These are phyloP conservation scores for Rhizophagus prolifer DNA, from an alignment of 192 early-diverging fungal genomes.

Conservation along the genomic window DNA sequence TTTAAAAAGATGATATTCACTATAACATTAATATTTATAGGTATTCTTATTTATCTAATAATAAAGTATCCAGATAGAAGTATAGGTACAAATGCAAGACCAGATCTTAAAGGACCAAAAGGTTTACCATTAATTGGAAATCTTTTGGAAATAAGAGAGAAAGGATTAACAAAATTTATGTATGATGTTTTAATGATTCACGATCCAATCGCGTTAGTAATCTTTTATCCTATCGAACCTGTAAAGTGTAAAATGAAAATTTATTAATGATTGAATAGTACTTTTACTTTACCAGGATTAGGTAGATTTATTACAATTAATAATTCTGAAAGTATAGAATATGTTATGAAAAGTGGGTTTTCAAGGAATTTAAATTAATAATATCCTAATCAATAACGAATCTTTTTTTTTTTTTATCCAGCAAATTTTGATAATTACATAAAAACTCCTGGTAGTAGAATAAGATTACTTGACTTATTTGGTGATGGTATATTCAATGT, in stretches of 20 bases:
- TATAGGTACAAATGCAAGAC: conserved; percentile 31
- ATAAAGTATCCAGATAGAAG: conserved; percentile 41
- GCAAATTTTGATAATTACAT: conserved; percentile 41
- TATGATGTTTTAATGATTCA: not conserved
- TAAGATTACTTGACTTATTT: conserved; percentile 31
- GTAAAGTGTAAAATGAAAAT: not conserved
- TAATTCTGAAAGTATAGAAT: conserved; percentile 33
- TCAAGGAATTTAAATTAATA: too few species aligned
- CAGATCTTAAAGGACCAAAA: conserved; percentile 34
- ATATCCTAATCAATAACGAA: too few species aligned
- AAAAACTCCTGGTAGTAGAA: conserved; percentile 33
- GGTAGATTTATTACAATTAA: conserved; percentile 39
- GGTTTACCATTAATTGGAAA: conserved; percentile 40
- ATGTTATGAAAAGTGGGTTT: conserved; percentile 35
- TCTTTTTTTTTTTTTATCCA: not conserved
- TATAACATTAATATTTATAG: not conserved
- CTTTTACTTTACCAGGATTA: conserved; percentile 34
- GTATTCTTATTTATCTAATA: conserved; percentile 25
- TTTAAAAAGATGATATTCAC: too few species aligned
- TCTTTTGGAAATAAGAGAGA: conserved; percentile 16
- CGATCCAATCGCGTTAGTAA: not conserved
- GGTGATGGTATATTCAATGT: conserved; percentile 43
- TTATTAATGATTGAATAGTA: conserved; percentile 31
- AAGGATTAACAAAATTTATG: not conserved
- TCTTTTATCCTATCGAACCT: not conserved